Conservation (phyloP, 345 rosid genomes). For the Mercurialis annua region DNA sequence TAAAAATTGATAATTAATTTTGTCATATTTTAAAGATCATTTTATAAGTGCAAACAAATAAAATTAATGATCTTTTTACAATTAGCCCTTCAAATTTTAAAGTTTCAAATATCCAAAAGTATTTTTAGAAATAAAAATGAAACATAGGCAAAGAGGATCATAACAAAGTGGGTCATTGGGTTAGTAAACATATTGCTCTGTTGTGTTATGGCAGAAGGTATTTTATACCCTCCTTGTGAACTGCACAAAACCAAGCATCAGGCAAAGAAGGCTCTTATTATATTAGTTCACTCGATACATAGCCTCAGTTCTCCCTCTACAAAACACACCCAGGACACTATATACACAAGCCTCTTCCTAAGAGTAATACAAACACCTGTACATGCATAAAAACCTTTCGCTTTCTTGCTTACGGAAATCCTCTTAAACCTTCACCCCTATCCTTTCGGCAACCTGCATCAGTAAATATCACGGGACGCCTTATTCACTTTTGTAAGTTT, state of each 20-base stretch:
- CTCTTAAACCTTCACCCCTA: conserved; percentile 61
- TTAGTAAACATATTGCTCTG: too few species aligned
- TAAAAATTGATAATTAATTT: too few species aligned
- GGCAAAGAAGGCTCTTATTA: not conserved
- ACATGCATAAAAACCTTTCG: conserved; percentile 7
- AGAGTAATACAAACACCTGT: conserved; percentile 16
- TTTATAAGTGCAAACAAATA: too few species aligned
- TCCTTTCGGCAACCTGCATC: conserved; percentile 72
- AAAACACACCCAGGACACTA: not conserved
- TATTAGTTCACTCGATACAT: not conserved
- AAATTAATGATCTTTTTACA: too few species aligned
- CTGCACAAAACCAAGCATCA: not conserved
- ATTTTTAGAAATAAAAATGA: too few species aligned
- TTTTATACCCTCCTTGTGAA: too few species aligned
- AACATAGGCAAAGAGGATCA: too few species aligned
- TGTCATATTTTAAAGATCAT: too few species aligned
- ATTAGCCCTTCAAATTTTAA: too few species aligned
- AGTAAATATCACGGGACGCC: not conserved
- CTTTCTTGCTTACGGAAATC: not conserved
- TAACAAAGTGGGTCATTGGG: too few species aligned
- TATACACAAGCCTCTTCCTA: conserved; percentile 3
- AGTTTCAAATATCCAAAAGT: too few species aligned
- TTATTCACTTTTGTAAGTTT: not conserved
- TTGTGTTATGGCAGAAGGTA: too few species aligned
- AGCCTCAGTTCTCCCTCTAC: not conserved